Evolutionary conservation across 768 basidiomycete genomes (phyloP), one percentile per base, ranked within the genome.

Genomic region (Phaeotremella skinneri): DNA sequence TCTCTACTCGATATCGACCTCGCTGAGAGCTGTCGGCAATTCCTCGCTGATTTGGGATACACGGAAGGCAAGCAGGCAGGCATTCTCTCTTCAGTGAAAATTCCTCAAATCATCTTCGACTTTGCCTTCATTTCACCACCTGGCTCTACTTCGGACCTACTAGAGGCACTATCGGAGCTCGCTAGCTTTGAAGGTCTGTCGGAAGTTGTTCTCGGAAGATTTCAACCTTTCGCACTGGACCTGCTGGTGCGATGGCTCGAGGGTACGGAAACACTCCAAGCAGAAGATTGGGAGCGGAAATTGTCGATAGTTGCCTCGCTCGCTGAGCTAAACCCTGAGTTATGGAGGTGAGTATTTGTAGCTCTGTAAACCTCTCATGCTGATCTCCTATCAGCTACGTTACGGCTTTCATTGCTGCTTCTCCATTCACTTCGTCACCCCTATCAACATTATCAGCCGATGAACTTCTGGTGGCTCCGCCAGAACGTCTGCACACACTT

Each of bases 191-290:
- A 88, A 7, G 81, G 83, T 11, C 81, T 87, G 42, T 90, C 90
- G 0, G 68, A 82, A 29, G 68, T 79, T 13, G 80, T 97, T 59
- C 84, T 87, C 20, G 80, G 78, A 4, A 62, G 82, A 11, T 97
- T 88, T 78, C 80, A 87, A 61, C 92, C 93, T 2, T 76, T 97
- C 52, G 74, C 91, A 37, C 67, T 87, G 26, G 89, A 94, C 75
- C 78, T 98, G 25, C 86, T 86, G 68, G 88, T 88, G 2, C 78
- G 88, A 68, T 96, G 90, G 91, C 72, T 93, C 41, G 79, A 86
- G n/a, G 78, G 80, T 57, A 59, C 20, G 67, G 80, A 34, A 76
- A 81, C 41, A 78, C 81, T 66, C 42, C 55, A 52, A 16, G 61
- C 61, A 20, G 67, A 64, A 17, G 60, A 64, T 37, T 69, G 74